These are phyloP conservation scores for Gossypium stocksii DNA, from an alignment of 345 rosid species.

Conservation along the genomic window DNA sequence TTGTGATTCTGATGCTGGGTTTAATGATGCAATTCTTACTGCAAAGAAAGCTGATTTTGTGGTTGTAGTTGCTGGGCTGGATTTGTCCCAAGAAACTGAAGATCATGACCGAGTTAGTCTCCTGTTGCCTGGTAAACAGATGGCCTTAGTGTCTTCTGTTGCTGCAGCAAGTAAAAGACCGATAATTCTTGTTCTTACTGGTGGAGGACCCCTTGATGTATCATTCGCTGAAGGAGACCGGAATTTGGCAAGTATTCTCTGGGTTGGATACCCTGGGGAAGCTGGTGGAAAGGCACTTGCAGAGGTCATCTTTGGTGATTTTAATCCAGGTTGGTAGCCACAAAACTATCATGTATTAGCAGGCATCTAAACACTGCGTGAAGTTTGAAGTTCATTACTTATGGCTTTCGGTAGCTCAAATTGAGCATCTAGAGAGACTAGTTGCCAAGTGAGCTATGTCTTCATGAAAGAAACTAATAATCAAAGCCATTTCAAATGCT, in stretches of 20 bases:
- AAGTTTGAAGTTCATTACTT: neutral
- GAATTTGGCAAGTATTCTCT: slow-evolving; percentile 61
- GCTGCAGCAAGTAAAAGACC: slow-evolving; percentile 63
- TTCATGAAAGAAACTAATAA: neutral
- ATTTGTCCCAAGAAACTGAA: slow-evolving; percentile 82
- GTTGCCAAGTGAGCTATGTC: neutral
- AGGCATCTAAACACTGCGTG: neutral
- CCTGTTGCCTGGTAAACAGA: slow-evolving; percentile 84
- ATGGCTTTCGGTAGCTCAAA: slow-evolving; percentile 6
- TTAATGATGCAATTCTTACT: slow-evolving; percentile 49
- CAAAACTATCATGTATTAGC: slow-evolving; percentile 5
- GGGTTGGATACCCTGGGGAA: slow-evolving; percentile 97
- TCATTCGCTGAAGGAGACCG: slow-evolving; percentile 62
- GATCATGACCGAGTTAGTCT: slow-evolving; percentile 81
- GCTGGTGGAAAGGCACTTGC: slow-evolving; percentile 84
- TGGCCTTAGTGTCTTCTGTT: slow-evolving; percentile 55
- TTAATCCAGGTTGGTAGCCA: slow-evolving; percentile 70
- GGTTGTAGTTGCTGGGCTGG: slow-evolving; percentile 70
- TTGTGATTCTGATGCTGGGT: slow-evolving; percentile 45
- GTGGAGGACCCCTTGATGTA: slow-evolving; percentile 93
- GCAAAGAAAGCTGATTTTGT: slow-evolving; percentile 63
- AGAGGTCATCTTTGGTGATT: slow-evolving; percentile 68
- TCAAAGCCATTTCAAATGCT: slow-evolving; percentile 1
- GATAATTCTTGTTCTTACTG: slow-evolving; percentile 77
- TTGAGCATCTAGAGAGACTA: neutral